Percentiles rank a stretch among this genome's conserved stretches.
phyloP scores from a whole-genome alignment of 345 rosid genomes.

The Eutrema japonicum region DNA sequence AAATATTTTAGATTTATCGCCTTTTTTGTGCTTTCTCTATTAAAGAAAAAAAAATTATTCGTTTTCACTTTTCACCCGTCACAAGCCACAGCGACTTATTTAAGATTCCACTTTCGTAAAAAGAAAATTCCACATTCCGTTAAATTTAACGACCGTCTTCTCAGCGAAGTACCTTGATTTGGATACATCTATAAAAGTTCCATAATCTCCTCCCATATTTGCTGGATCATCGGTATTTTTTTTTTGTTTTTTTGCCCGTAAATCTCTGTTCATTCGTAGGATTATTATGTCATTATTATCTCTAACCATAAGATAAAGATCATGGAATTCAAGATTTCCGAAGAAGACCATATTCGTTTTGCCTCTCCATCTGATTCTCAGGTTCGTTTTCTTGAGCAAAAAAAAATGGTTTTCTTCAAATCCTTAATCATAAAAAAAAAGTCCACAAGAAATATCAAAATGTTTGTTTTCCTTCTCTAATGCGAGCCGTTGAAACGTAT shows the following conservation, averaged over 20 bases:
- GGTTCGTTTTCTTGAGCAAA: conserved; percentile 37
- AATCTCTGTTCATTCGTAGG: background rate
- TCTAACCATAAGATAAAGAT: conserved; percentile 7
- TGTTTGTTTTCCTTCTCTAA: conserved; percentile 19
- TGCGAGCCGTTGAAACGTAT: conserved; percentile 9
- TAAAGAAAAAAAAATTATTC: conserved; percentile 28
- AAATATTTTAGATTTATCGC: conserved; percentile 1
- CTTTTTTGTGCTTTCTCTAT: background rate
- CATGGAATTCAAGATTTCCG: conserved; percentile 25
- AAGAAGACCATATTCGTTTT: conserved; percentile 19
- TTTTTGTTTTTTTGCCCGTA: background rate
- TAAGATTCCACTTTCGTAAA: conserved; percentile 27
- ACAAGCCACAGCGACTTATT: conserved; percentile 39
- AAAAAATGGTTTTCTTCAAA: conserved; percentile 7
- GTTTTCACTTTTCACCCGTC: conserved; percentile 26
- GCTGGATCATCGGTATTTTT: conserved; percentile 25
- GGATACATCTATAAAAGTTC: conserved; percentile 17
- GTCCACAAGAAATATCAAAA: conserved; percentile 1
- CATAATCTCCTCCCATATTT: conserved; percentile 29
- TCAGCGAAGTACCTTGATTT: background rate
- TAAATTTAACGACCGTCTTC: conserved; percentile 35
- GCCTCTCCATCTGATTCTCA: conserved; percentile 32
- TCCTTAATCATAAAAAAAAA: conserved; percentile 5
- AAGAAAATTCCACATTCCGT: conserved; percentile 34
- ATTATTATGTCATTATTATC: conserved; percentile 7